Evolutionary conservation across 2,329 filamentous ascomycete species (phyloP).

Genomic region (Pseudogymnoascus sp.): DNA sequence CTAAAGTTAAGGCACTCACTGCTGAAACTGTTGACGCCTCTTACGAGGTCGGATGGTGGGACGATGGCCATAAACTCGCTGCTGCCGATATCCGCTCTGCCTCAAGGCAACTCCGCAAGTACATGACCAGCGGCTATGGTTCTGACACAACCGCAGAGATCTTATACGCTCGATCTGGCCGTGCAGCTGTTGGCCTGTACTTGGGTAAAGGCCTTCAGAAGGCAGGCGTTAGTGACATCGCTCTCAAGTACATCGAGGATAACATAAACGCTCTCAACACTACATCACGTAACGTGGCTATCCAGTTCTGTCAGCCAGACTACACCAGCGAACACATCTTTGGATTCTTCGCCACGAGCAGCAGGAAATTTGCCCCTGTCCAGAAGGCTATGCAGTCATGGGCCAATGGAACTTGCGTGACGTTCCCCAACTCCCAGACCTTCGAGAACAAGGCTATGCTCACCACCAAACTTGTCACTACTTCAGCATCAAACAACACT

Average conservation of each 20-base stretch:
- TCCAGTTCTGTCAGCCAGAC: conserved; percentile 30
- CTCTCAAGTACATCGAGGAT: conserved; percentile 13
- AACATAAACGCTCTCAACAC: conserved; percentile 18
- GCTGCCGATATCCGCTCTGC: conserved; percentile 20
- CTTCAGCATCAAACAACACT: neutral
- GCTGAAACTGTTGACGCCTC: conserved; percentile 17
- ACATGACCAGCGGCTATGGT: conserved; percentile 23
- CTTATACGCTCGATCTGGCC: conserved; percentile 26
- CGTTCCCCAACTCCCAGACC: neutral
- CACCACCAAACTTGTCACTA: neutral
- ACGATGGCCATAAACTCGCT: conserved; percentile 18
- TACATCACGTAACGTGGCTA: conserved; percentile 20
- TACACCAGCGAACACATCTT: conserved; percentile 29
- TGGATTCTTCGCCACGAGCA: conserved; percentile 28
- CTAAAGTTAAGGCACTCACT: neutral
- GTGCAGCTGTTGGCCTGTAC: conserved; percentile 29
- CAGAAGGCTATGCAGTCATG: conserved; percentile 9
- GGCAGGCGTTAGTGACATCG: conserved; percentile 12
- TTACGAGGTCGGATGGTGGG: conserved; percentile 27
- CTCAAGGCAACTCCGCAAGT: conserved; percentile 25
- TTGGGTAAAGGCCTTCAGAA: conserved; percentile 27
- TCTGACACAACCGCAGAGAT: conserved; percentile 20
- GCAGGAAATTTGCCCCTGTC: conserved; percentile 22
- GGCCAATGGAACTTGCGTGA: conserved; percentile 1
- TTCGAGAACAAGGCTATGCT: neutral